Evolutionary conservation across 345 rosid species (phyloP), one percentile per base, ranked within the genome.

Genomic region (Lepidium sativum): DNA sequence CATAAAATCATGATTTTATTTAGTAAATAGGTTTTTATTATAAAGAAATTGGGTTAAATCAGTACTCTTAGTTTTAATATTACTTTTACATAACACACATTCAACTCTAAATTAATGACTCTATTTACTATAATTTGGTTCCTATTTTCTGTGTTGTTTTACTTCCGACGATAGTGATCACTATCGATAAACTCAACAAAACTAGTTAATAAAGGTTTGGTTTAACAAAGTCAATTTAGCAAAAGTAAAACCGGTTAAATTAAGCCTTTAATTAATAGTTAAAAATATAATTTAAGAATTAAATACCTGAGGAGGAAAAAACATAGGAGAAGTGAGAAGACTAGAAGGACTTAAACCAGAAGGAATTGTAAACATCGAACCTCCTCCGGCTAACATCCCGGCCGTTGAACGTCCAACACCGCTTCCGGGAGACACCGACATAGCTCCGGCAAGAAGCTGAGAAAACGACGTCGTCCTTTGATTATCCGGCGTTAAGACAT

Each of bases 301-400:
- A 75, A 48, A 32, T 70, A 89, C 92, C 91, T 78, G 90, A 76
- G 95, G 87, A 53, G 96, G 77, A 61, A 86, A 84, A 79, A 86
- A 69, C 4, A 85, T 86, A 10, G 97, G 94, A 16, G 95, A 87
- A 39, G 73, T 78, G 40, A 92, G 91, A 78, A 89, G 81, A 63
- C 88, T 87, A 51, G 97, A 90, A 72, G 99, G 99, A 73, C 97
- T 94, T 71, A 90, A 65, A 31, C 96, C 99, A 58, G 97, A 77
- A 48, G 97, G 96, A 49, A 87, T 84, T 49, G 90, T 84, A 65
- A 87, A 86, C 66, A 80, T 40, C 18, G 89, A 27, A 60, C 67
- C 21, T 69, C 73, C 81, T 77, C 80, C 81, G 68, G 58, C 67
- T 21, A 67, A 42, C 62, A 47, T 68, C 66, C 80, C 67, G 54